Conservation (phyloP, 495 filamentous ascomycete genomes). For the Talaromyces stipitatus region DNA sequence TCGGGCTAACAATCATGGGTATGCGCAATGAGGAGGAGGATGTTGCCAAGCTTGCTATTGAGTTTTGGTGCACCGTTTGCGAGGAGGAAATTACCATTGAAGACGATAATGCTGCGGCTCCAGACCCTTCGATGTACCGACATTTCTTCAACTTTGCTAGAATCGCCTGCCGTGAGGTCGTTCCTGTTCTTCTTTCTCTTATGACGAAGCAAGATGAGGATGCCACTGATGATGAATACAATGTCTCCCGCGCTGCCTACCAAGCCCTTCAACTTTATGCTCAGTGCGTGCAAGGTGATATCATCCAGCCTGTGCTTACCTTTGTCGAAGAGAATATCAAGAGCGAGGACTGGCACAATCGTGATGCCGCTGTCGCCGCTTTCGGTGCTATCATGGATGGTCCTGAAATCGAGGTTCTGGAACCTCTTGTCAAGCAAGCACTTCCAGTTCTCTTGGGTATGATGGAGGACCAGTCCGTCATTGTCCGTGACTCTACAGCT, state of each 20-base stretch:
- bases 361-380: conserved; percentile 95
- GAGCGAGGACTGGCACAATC: conserved; percentile 80
- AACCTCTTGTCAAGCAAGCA: conserved; percentile 90
- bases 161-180: conserved; percentile 83
- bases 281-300: conserved; percentile 72
- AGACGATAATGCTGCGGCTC: conserved; percentile 73
- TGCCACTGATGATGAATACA: conserved; percentile 93
- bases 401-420: conserved; percentile 78
- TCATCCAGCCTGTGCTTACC: conserved; percentile 73
- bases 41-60: conserved; percentile 93
- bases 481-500: conserved; percentile 94
- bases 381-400: conserved; percentile 99
- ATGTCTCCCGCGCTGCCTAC: conserved; percentile 88
- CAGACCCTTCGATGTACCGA: conserved; percentile 36
- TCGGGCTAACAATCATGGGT: conserved; percentile 95
- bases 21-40: conserved; percentile 98
- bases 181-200: conserved; percentile 80
- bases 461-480: conserved; percentile 87
- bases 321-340: conserved; percentile 92
- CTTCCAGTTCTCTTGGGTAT: conserved; percentile 82
- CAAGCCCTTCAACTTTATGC: conserved; percentile 94
- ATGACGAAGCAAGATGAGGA: conserved; percentile 98
- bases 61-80: conserved; percentile 99
- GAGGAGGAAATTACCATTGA: conserved; percentile 97
- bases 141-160: conserved; percentile 88